Evolutionary conservation across 768 basidiomycete species (phyloP), one percentile per base, ranked within the genome.

Genomic region (Pholiota conissans): DNA sequence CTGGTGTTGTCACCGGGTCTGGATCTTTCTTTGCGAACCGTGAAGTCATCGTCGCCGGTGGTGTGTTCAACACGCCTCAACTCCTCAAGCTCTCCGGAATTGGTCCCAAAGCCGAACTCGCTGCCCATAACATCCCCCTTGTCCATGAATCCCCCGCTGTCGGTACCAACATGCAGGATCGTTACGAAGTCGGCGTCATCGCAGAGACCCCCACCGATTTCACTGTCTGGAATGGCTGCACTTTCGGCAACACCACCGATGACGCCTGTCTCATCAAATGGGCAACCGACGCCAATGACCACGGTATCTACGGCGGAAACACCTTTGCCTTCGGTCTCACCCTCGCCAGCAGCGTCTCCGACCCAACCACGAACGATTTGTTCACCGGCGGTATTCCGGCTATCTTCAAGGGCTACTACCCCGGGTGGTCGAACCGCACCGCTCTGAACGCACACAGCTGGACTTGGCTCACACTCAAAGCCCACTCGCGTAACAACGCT

Each of bases 321-420:
- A 37, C 22, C 8, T 34, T 39, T 37, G 51, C 35, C n/a, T 39
- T 52, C 14, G 51, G 22, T 2, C 34, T 37, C 13, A 37, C 37
- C 11, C 26, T 16, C 10, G 24, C 26, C 13, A 52, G 51, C 51
- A 52, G 51, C 51, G 24, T 27, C 35, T 34, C 35, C 30, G 35
- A 37, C 26, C 39, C 39, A 9, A 18, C 39, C 20, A 18, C 39
- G 16, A 18, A 40, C 26, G 51, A 52, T 37, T 5, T 52, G 14
- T 26, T 52, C 22, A 37, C 37, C 3, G 51, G 51, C 5, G 51
- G 51, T 1, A 20, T 52, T 39, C 51, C 51, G 5, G 51, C 51
- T n/a, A 52, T 37, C 35, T 52, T 52, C 51, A 34, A 52, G 20
- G 51, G 51, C 24, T 52, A 52, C 51, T 52, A 26, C 51, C 51